Evolutionary conservation across 768 basidiomycete genomes (phyloP), one percentile per base, ranked within the genome.

Genomic region (Agrocybe pediades): DNA sequence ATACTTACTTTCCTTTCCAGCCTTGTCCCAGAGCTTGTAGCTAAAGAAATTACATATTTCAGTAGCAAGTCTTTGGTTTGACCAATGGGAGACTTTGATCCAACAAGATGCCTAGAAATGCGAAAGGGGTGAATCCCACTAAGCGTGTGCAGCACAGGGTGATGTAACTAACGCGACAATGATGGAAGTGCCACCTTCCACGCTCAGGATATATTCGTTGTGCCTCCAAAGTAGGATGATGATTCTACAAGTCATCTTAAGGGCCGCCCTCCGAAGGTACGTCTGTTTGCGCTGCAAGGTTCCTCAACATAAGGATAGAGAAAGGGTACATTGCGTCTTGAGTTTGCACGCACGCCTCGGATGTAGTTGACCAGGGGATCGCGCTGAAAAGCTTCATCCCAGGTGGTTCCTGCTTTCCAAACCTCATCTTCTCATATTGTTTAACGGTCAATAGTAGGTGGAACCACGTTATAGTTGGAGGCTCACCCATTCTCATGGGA

Each of bases 321-420:
- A 25, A 13, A 39, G 23, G 36, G 23, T 9, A 19, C 23, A 41
- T 26, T 9, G 39, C 13, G 13, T 29, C 4, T 13, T 21, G 26
- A 45, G 23, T 40, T 41, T n/a, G n/a, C n/a, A n/a, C n/a, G n/a
- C 41, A 62, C 63, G 9, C 44, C 63, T 24, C 41, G 42, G 21
- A 59, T 23, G 45, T 65, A 65, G 20, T 20, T 13, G 16, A 53
- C 51, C n/a, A 61, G 29, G 27, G 64, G 60, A 50, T 65, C 62
- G 40, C 53, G 51, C 26, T 55, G 40, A 26, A 65, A 63, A 11
- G 64, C 64, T 47, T 60, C 42, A 13, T 54, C 45, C 45, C 54
- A 66, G 6, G 65, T 64, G 23, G 51, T 59, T 1, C 65, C 58
- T 9, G 69, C 67, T 19, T 50, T 67, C 48, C 57, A 58, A 9